phyloP scores from a whole-genome alignment of 2,329 filamentous ascomycete species.

The Aureobasidium sp. region DNA sequence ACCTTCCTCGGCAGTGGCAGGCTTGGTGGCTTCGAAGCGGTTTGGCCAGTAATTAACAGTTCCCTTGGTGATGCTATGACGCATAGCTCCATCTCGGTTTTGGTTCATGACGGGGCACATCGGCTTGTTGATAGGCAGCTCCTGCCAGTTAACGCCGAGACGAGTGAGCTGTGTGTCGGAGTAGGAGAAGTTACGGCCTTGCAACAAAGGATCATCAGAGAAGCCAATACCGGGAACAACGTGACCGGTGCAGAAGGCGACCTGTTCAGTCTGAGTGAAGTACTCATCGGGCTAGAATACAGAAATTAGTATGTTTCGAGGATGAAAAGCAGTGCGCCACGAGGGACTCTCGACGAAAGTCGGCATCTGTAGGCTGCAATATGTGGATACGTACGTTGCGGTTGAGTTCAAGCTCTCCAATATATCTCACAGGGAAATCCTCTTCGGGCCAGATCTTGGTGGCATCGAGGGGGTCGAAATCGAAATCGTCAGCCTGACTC shows the following conservation, averaged over 20 bases:
- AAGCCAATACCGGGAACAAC: constrained; percentile 71
- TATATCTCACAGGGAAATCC: constrained; percentile 62
- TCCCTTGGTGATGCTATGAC: constrained; percentile 65
- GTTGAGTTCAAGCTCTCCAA: constrained; percentile 73
- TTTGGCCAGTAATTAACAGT: constrained; percentile 77
- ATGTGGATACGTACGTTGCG: constrained; percentile 45
- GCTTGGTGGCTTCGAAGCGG: constrained; percentile 54
- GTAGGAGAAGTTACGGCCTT: constrained; percentile 64
- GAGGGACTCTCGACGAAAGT: neutral
- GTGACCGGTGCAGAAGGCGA: constrained; percentile 73
- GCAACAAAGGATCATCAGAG: constrained; percentile 64
- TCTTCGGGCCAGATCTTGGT: constrained; percentile 85
- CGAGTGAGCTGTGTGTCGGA: constrained; percentile 61
- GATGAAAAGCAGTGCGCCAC: neutral
- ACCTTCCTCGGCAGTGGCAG: constrained; percentile 53
- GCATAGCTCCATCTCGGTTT: constrained; percentile 65
- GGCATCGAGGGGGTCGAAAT: constrained; percentile 72
- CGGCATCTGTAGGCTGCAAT: too few species aligned
- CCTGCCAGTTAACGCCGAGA: constrained; percentile 66
- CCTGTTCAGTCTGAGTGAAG: constrained; percentile 75
- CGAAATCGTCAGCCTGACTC: constrained; percentile 63
- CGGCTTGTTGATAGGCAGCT: constrained; percentile 68
- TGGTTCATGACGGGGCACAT: constrained; percentile 68
- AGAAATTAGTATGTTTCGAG: neutral
- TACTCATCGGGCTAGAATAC: constrained; percentile 51